Evolutionary conservation across 768 basidiomycete genomes (phyloP), one percentile per base, ranked within the genome.

Genomic region (Mycena indigotica): DNA sequence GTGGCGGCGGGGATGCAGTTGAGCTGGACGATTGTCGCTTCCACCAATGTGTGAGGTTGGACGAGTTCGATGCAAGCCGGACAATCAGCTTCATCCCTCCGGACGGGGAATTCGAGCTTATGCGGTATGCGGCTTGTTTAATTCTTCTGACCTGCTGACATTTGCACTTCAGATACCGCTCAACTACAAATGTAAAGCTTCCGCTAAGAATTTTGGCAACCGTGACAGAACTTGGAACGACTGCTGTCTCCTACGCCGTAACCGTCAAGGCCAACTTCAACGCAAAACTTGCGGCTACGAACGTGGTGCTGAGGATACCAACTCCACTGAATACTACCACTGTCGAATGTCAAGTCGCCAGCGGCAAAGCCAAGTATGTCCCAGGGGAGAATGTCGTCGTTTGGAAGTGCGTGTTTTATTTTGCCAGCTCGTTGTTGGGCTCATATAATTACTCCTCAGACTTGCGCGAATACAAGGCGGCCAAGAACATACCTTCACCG

Each of bases 1-100:
- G 83, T 21, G 78, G 79, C 21, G 78, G 79, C 21, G 79, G 84
- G 51, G 89, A 92, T 62, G 91, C 93, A 2, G 96, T 99, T 29
- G 95, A 98, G 70, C 77, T 98, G 45, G 97, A 99, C 67, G 97
- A 99, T 70, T 98, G 96, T 72, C 91, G 92, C 56, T 98, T 98
- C 80, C 97, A 99, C 66, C 97, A 99, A 72, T 99, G 97, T 70
- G 97, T 99, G 23, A 84, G 95, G 57, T 76, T 99, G 40, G 88
- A 92, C 61, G 95, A 95, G 72, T 99, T 98, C 67, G 95, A 98
- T 70, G 87, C 92, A 4, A 88, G 85, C 54, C 83, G 97, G 41
- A 94, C 93, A 1, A 98, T 99, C 73, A 95, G 90, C 66, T 98
- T 98, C 73, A 88, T 98, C 30, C 97, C 97, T 1, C 97, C 97